Evolutionary conservation across 108 stramenopile genomes (phyloP).

Genomic region (Skeletonema grethae): DNA sequence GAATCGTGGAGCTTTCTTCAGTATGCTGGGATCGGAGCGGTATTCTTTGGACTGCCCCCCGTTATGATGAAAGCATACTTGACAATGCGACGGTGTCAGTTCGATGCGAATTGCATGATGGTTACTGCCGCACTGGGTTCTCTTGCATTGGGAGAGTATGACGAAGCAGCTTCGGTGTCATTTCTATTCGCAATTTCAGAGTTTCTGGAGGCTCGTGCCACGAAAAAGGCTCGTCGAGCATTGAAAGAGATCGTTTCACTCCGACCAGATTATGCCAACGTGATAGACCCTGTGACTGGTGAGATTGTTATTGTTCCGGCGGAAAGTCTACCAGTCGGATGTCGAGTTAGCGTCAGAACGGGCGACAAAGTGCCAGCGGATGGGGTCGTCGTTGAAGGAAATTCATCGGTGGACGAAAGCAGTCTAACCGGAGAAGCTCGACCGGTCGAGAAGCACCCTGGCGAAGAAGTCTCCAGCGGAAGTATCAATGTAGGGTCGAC

Average conservation of each 20-base stretch:
- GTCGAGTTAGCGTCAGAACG: constrained; percentile 81
- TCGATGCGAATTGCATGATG: constrained; percentile 95
- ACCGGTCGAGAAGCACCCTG: constrained; percentile 69
- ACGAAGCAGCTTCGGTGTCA: constrained; percentile 87
- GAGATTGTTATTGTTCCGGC: constrained; percentile 77
- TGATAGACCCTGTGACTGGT: constrained; percentile 58
- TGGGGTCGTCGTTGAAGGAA: constrained; percentile 87
- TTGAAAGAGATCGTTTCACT: constrained; percentile 69
- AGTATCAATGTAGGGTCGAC: constrained; percentile 82
- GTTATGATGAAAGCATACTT: constrained; percentile 72
- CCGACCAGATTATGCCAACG: constrained; percentile 84
- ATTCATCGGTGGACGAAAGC: constrained; percentile 88
- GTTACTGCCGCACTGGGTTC: constrained; percentile 85
- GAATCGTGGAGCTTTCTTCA: constrained; percentile 54
- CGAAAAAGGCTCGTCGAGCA: constrained; percentile 72
- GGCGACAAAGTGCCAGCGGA: constrained; percentile 96
- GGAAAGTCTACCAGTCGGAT: constrained; percentile 69
- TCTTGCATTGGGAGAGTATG: constrained; percentile 69
- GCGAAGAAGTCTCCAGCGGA: constrained; percentile 77
- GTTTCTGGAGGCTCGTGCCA: constrained; percentile 77
- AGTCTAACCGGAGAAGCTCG: constrained; percentile 90
- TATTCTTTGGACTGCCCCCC: constrained; percentile 81
- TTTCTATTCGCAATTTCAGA: constrained; percentile 87
- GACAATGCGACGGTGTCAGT: constrained; percentile 64
- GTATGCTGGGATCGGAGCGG: constrained; percentile 72